A percentile compares a stretch with the other conserved stretches of the same genome.
Conservation (phyloP, 208 protist species). For the Lotmaria passim region DNA sequence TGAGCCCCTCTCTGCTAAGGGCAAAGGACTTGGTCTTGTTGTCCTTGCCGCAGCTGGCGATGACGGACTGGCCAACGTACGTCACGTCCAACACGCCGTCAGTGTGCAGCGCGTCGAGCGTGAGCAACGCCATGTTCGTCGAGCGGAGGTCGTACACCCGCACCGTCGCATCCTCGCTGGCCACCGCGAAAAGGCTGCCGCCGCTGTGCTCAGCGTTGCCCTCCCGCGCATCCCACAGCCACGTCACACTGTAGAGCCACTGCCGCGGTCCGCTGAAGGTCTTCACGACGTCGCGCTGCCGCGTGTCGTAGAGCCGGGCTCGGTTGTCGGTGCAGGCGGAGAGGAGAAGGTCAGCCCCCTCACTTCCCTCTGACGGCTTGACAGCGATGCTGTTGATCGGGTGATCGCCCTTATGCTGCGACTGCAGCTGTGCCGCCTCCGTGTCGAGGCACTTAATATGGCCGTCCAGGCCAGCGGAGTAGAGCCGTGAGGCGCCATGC, state of each 20-base stretch:
- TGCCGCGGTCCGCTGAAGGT: slow-evolving; percentile 81
- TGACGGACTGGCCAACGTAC: slow-evolving; percentile 60
- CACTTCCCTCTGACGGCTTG: slow-evolving; percentile 37
- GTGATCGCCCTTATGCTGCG: slow-evolving; percentile 65
- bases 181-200: slow-evolving; percentile 59
- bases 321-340: slow-evolving; percentile 85
- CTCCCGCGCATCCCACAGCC: slow-evolving; percentile 68
- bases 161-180: slow-evolving; percentile 75
- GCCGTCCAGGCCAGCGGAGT: slow-evolving; percentile 80
- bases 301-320: slow-evolving; percentile 78
- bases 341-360: slow-evolving; percentile 63
- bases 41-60: slow-evolving; percentile 84
- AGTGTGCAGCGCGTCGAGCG: slow-evolving; percentile 76
- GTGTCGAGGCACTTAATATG: slow-evolving; percentile 72
- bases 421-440: slow-evolving; percentile 46
- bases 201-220: slow-evolving; percentile 36
- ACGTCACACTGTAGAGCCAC: slow-evolving; percentile 83
- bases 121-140: slow-evolving; percentile 61
- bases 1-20: slow-evolving; percentile 44
- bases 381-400: slow-evolving; percentile 70
- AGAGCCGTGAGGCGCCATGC: slow-evolving; percentile 45
- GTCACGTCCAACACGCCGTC: slow-evolving; percentile 83
- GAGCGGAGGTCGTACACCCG: slow-evolving; percentile 80
- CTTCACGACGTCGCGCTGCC: slow-evolving; percentile 55
- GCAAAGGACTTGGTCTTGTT: slow-evolving; percentile 76